Evolutionary conservation across 352 stramenopile genomes (phyloP).

Genomic region (Pythium rishiriense): DNA sequence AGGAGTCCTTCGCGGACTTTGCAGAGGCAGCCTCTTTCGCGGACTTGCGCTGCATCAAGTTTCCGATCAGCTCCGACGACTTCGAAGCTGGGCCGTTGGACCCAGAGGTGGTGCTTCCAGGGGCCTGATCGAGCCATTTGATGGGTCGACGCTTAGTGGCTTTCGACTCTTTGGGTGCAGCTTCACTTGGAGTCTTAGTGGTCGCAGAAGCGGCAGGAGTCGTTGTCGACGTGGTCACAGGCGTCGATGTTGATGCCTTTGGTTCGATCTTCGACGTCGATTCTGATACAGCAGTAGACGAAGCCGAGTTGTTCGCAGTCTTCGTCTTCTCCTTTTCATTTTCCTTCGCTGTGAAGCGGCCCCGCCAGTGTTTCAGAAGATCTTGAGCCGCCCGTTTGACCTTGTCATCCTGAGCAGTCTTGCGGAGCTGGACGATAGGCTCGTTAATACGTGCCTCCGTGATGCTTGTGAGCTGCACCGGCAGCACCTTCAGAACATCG

Average conservation of each 20-base stretch:
- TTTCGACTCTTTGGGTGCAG: conserved; percentile 35
- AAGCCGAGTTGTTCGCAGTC: conserved; percentile 5
- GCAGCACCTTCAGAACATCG: conserved; percentile 77
- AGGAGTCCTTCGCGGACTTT: conserved; percentile 43
- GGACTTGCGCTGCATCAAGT: conserved; percentile 83
- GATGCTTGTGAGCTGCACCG: conserved; percentile 85
- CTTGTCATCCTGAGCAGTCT: conserved; percentile 73
- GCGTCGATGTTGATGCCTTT: background rate
- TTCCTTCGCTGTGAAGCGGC: conserved; percentile 80
- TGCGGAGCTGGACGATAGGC: conserved; percentile 85
- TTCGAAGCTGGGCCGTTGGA: conserved; percentile 41
- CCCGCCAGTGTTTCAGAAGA: conserved; percentile 83
- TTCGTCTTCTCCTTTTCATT: conserved; percentile 51
- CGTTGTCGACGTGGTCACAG: background rate
- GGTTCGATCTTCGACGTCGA: conserved; percentile 12
- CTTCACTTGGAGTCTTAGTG: conserved; percentile 19
- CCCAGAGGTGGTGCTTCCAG: conserved; percentile 15
- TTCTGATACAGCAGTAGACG: background rate
- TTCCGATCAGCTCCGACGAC: conserved; percentile 80
- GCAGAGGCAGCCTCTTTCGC: conserved; percentile 60
- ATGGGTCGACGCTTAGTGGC: conserved; percentile 60
- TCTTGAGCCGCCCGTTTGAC: conserved; percentile 80
- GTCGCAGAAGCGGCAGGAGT: background rate
- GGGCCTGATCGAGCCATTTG: conserved; percentile 75
- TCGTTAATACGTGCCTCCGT: conserved; percentile 88